Evolutionary conservation across 192 early-diverging fungal genomes (phyloP), one percentile per base, ranked within the genome.

Genomic region (Umbelopsis ramanniana): DNA sequence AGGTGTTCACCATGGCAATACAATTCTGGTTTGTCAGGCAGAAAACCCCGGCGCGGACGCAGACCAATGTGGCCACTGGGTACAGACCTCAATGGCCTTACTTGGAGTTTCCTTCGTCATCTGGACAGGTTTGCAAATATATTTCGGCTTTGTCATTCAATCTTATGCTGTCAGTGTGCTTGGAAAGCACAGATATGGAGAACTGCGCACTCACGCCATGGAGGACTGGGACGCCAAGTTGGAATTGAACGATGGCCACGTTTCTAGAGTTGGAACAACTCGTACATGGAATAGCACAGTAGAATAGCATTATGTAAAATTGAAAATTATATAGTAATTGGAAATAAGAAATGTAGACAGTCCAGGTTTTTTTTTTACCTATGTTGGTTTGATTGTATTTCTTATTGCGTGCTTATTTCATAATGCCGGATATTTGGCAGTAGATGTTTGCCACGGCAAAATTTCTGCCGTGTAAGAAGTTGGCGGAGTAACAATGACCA

Each of bases 131-230:
- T 11, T 57, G 19, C 73, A 74, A 23, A 33, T 74, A 1, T 74
- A 74, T 50, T 74, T 74, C 69, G 47, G 73, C 21, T 69, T 69
- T 35, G 73, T 74, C 6, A 48, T 74, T 9, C 73, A 74, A n/a
- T 67, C 67, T 4, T 74, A 37, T 19, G 47, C 67, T 2, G 22
- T 74, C 6, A 53, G 37, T 15, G 67, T 57, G 22, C 48, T 68
- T 26, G 67, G 73, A 11, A 66, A 52, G 15, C 66, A 67, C 15
- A n/a, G 73, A 12, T 74, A 74, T 67, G 52, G 52, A 40, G 67
- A 40, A 17, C 53, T 74, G 23, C 67, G 67, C 19, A 67, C 67
- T 15, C 22, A 50, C 17, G 67, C 52, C 50, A 45, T 74, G 19
- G 23, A 37, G 1, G 73, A 74, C 15, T 74, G 73, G 73, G 73